A percentile compares a stretch with the other conserved stretches of the same genome.
phyloP scores from a whole-genome alignment of 2,329 filamentous ascomycete genomes.

The Colletotrichum noveboracense region DNA sequence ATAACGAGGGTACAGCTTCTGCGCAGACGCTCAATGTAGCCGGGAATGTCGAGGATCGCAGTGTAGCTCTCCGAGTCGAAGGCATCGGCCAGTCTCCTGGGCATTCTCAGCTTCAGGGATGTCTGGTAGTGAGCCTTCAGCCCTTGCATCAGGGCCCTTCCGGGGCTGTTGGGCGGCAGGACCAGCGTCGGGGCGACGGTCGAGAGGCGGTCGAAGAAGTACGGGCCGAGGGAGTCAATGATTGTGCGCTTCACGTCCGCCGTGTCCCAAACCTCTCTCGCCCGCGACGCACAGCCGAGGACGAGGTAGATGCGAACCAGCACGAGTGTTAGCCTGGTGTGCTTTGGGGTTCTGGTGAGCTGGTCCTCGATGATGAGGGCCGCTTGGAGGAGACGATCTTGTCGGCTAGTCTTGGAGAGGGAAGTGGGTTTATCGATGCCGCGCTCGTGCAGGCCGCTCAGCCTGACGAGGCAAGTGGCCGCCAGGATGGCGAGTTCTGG shows the following conservation, averaged over 20 bases:
- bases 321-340: constrained; percentile 52
- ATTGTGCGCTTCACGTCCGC: constrained; percentile 63
- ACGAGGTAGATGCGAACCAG: constrained; percentile 57
- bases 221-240: constrained; percentile 59
- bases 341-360: constrained; percentile 47
- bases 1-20: constrained; percentile 58
- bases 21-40: constrained; percentile 48
- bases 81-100: constrained; percentile 46
- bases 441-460: constrained; percentile 19
- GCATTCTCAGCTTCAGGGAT: constrained; percentile 53
- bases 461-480: constrained; percentile 37
- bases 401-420: neutral
- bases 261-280: constrained; percentile 52
- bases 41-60: constrained; percentile 52
- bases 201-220: constrained; percentile 62
- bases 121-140: constrained; percentile 50
- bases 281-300: constrained; percentile 53
- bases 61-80: constrained; percentile 56
- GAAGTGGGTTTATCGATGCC: neutral
- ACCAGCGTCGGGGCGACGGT: constrained; percentile 53
- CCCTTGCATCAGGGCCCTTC: constrained; percentile 41
- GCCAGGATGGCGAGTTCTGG: constrained; percentile 40
- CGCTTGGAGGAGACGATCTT: constrained; percentile 50
- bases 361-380: constrained; percentile 56
- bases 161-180: constrained; percentile 20